phyloP scores from a whole-genome alignment of 768 basidiomycete genomes.

The Lactarius indigo region DNA sequence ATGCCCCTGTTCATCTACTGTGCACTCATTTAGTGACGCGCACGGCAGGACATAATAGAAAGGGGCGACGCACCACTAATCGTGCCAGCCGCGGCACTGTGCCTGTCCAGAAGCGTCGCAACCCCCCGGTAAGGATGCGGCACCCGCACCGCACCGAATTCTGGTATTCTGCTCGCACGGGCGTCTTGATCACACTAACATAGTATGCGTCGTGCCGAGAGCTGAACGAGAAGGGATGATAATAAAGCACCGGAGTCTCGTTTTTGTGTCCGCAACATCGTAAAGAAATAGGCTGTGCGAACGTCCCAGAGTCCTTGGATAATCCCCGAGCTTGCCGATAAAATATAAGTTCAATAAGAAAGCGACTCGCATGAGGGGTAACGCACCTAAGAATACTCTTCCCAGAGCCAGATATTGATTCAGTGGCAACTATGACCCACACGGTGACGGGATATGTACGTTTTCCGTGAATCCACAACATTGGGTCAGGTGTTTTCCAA shows the following conservation, averaged over 20 bases:
- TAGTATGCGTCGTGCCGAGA: not conserved
- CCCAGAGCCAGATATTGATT: not conserved
- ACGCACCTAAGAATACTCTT: not conserved
- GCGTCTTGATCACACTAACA: slow-evolving; percentile 88
- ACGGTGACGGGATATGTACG: too few relatives aligned
- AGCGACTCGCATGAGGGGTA: not conserved
- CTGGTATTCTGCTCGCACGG: slow-evolving; percentile 93
- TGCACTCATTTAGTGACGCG: not conserved
- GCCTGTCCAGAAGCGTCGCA: slow-evolving; percentile 93
- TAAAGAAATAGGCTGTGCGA: not conserved
- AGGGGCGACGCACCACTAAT: slow-evolving; percentile 61
- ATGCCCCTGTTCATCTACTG: slow-evolving; percentile 88
- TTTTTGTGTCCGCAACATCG: not conserved
- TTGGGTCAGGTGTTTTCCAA: not conserved
- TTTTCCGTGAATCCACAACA: too few relatives aligned
- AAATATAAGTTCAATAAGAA: not conserved
- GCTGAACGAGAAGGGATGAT: not conserved
- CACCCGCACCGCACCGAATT: slow-evolving; percentile 97
- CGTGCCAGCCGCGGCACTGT: slow-evolving; percentile 67
- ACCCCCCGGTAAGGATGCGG: slow-evolving; percentile 77
- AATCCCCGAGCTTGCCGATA: not conserved
- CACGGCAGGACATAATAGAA: not conserved
- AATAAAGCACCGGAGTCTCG: not conserved
- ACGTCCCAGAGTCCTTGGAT: not conserved
- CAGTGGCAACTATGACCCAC: not conserved